Base-by-base conservation (phyloP, 768 basidiomycete genomes). In the Sporobolomyces phaffii region DNA sequence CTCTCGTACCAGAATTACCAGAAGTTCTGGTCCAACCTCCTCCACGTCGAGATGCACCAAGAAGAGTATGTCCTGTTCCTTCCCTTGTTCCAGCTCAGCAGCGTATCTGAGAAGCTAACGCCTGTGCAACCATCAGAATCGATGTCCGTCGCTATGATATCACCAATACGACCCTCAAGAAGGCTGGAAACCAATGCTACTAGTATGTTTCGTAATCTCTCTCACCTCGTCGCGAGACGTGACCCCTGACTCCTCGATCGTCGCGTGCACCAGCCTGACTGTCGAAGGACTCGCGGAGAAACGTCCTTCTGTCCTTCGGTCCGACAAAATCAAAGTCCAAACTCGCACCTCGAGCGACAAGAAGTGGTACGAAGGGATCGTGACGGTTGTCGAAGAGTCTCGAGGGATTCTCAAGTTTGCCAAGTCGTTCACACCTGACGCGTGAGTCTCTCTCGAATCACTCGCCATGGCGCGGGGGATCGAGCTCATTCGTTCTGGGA, bases 221-320 rank as follows among this genome's bases (percentile, higher is more conserved):
- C n/a, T n/a, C n/a, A n/a, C n/a, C n/a, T n/a, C n/a, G n/a, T n/a
- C n/a, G n/a, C 36, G 22, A 7, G 50, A 33, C 8, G 14, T 9
- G n/a, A 26, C 5, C 31, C 14, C 50, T 52, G 33, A 33, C 36
- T 24, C n/a, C 5, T 26, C 28, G 15, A 18, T 20, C 33, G 1
- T n/a, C 18, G 15, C 22, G 5, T 22, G 5, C n/a, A 8, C 4
- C 38, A 52, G 60, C 41, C 50, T 52, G 43, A 7, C 29, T n/a
- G 64, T 65, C 15, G 43, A 41, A 22, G 64, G 64, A 1, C 45
- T 65, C 26, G 64, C 64, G 26, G 64, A 65, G 45, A 60, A 60
- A 24, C 58, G 64, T 15, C 64, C 64, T 8, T 54, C 59, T 26
- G 64, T 65, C n/a, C 28, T 65, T 1, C 43, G 52, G 0, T 45